Evolutionary conservation across 306 rosid genomes (phyloP).

Genomic region (Inga laurina): DNA sequence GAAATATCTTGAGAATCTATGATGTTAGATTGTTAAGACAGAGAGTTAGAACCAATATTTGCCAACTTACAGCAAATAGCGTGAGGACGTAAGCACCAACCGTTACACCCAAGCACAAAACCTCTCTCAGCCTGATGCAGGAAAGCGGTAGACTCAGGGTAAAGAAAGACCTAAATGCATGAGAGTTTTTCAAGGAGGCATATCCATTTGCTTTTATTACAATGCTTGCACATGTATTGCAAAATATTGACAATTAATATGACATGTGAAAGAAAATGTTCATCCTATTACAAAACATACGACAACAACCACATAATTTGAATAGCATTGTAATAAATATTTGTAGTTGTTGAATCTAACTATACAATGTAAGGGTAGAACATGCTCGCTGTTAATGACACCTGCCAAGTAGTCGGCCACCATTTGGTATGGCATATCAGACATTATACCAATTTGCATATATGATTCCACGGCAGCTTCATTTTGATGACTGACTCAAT

Average conservation of each 20-base stretch:
- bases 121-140: constrained; percentile 71
- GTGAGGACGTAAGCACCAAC: constrained; percentile 89
- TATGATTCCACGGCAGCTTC: not conserved
- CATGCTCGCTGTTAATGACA: too few relatives aligned
- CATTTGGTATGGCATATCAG: not conserved
- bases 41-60: not conserved
- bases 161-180: constrained; percentile 27
- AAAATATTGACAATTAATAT: too few relatives aligned
- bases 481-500: not conserved
- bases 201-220: not conserved
- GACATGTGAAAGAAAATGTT: too few relatives aligned
- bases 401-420: not conserved
- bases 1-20: constrained; percentile 18
- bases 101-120: constrained; percentile 83
- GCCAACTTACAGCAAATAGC: constrained; percentile 74
- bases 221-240: too few relatives aligned
- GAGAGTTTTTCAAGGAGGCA: constrained; percentile 12
- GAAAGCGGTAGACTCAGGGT: constrained; percentile 17
- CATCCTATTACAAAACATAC: too few relatives aligned
- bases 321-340: too few relatives aligned
- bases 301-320: too few relatives aligned
- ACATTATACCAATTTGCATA: not conserved
- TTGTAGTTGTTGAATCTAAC: too few relatives aligned
- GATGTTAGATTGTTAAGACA: constrained; percentile 17
- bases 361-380: too few relatives aligned